A percentile compares a stretch with the other conserved stretches of the same genome.
Evolutionary conservation across 2,329 filamentous ascomycete genomes (phyloP).

Genomic region (Periconia macrospinosa): DNA sequence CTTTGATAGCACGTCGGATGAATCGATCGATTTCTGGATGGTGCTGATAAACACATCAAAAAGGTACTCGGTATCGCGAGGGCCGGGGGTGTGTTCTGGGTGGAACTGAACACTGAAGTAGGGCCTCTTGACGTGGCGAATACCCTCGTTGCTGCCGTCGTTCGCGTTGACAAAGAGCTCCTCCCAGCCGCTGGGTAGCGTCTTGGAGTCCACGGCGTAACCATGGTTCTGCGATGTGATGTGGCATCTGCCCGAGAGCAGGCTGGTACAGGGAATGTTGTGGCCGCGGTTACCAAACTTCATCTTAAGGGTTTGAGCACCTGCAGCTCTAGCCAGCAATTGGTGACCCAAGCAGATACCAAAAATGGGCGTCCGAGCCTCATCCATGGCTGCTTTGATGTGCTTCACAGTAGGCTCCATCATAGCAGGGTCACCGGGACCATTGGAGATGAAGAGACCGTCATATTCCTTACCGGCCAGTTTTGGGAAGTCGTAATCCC

Average conservation of each 20-base stretch:
- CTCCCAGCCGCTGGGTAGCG: slow-evolving; percentile 77
- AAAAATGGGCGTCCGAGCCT: slow-evolving; percentile 84
- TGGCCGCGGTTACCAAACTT: slow-evolving; percentile 99
- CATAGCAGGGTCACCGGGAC: slow-evolving; percentile 90
- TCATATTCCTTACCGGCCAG: slow-evolving; percentile 84
- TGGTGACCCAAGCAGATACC: slow-evolving; percentile 97
- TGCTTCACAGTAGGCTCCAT: slow-evolving; percentile 79
- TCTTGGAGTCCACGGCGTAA: slow-evolving; percentile 83
- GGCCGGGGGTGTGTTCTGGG: slow-evolving; percentile 93
- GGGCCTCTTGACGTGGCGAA: slow-evolving; percentile 80
- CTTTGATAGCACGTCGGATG: slow-evolving; percentile 66
- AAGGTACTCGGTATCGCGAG: slow-evolving; percentile 91
- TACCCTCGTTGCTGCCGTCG: slow-evolving; percentile 97
- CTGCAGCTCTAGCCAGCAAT: slow-evolving; percentile 83
- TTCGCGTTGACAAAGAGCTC: slow-evolving; percentile 98
- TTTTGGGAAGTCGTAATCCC: slow-evolving; percentile 87
- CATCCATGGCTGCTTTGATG: slow-evolving; percentile 73
- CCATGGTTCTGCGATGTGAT: slow-evolving; percentile 99
- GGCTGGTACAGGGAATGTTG: slow-evolving; percentile 96
- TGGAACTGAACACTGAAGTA: slow-evolving; percentile 99
- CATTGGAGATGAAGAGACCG: slow-evolving; percentile 96
- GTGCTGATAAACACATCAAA: slow-evolving; percentile 96
- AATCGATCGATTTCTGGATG: slow-evolving; percentile 70
- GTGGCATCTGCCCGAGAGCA: slow-evolving; percentile 94
- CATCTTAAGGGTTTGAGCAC: slow-evolving; percentile 89